Base-by-base conservation (phyloP, 2,329 filamentous ascomycete species). In the Elsinoe fawcettii region DNA sequence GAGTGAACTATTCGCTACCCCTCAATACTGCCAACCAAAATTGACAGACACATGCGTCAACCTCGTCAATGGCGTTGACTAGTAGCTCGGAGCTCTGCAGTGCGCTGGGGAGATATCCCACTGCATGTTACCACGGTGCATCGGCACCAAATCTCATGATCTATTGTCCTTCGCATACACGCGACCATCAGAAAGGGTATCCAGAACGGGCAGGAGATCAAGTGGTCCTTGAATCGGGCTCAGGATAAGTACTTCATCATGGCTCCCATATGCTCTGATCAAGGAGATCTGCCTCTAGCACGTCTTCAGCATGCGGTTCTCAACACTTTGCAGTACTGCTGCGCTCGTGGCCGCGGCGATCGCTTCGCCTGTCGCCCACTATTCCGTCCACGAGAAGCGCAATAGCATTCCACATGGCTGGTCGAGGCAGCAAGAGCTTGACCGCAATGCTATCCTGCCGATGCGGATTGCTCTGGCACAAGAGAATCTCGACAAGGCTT, bases 401-500 rank as follows among this genome's bases (percentile, higher is more conserved):
- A 53, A 58, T 51, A 53, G 55, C n/a, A 23, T 63, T 14, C 64
- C 68, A 20, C 51, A 59, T 41, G 66, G 64, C 56, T 70, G 68
- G 68, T 60, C 55, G 8, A 61, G 59, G 55, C 66, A 64, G 54
- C 57, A 58, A 14, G 62, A 63, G 18, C 61, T 69, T n/a, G 62
- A 66, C 51, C 58, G 62, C 8, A 58, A 62, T n/a, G 64, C 63
- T 5, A 58, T 68, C 12, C 58, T 71, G 37, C 69, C 69, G 1
- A 66, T 71, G 66, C 62, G 65, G 14, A 66, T 71, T 56, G 69
- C 63, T n/a, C 62, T 71, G n/a, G 59, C 63, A 8, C 69, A 71
- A 53, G 63, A 63, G 60, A 70, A 70, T 58, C 61, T 70, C 4
- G 66, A 71, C 47, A 59, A 63, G 51, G 67, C 57, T n/a, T 60